Percentiles rank a stretch among this genome's conserved stretches.
phyloP scores from a whole-genome alignment of 225 moss, liverwort and hornwort species.

The Anthoceros angustus region DNA sequence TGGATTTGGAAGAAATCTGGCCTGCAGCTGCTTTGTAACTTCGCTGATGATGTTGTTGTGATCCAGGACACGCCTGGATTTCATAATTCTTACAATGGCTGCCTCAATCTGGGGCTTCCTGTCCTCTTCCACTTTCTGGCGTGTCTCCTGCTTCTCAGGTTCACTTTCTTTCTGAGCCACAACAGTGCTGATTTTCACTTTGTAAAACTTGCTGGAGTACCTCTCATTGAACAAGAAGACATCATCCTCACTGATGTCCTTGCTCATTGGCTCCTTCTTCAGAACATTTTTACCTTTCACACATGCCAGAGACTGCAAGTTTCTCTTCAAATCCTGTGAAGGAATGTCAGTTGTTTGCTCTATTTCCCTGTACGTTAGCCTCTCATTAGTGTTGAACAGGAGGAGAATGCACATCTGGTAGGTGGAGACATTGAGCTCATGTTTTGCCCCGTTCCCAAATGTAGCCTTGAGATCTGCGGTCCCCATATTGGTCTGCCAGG shows the following conservation, averaged over 20 bases:
- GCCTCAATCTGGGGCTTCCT: slow-evolving; percentile 2
- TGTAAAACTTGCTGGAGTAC: slow-evolving; percentile 1
- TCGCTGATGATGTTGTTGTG: slow-evolving; percentile 3
- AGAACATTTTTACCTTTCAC: neutral
- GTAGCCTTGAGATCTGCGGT: neutral
- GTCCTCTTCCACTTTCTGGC: neutral
- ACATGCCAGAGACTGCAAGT: neutral
- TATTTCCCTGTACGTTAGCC: neutral
- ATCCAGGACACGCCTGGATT: neutral
- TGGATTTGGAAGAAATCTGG: slow-evolving; percentile 2
- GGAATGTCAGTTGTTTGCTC: slow-evolving; percentile 2
- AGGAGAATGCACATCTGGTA: slow-evolving; percentile 3
- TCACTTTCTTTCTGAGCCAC: slow-evolving; percentile 3
- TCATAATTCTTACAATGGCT: slow-evolving; percentile 2
- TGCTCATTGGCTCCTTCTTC: neutral
- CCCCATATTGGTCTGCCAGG: slow-evolving; percentile 2
- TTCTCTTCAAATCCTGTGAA: neutral
- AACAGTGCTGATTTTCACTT: slow-evolving; percentile 2
- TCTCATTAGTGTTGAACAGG: neutral
- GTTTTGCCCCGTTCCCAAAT: neutral
- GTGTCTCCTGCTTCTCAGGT: slow-evolving; percentile 4
- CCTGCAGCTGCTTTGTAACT: neutral
- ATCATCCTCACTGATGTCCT: slow-evolving; percentile 1
- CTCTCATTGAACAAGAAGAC: neutral
- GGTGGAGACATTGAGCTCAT: neutral